Evolutionary conservation across 805 yeast species (phyloP), one percentile per base, ranked within the genome.

Genomic region (Wickerhamomyces sydowiorum): DNA sequence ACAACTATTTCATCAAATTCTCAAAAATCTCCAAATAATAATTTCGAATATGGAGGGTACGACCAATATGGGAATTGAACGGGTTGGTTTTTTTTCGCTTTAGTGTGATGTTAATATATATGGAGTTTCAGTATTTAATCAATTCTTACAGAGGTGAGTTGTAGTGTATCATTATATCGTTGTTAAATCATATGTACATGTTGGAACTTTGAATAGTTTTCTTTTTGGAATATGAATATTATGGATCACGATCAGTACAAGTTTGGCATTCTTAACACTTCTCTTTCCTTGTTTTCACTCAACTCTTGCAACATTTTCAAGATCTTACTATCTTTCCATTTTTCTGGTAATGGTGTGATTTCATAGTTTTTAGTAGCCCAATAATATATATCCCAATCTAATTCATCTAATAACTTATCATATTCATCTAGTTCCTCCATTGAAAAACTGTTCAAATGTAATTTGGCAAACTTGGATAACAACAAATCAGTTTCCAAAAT

Each of bases 331-430:
- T 82, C 58, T 58, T 80, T 72, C 96, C 96, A 93, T 57, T 76
- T 76, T 32, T 85, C 88, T 14, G 98, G 97, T 49, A 91, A 70
- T 13, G 96, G 95, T 37, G 90, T 86, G 17, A 86, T 79, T 28
- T 77, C 80, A 54, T 67, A 86, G 61, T 90, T 87, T 50, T 76
- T 78, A 2, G 97, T 88, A 21, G 95, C 96, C 99, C 99, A 91
- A 67, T 93, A 93, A 64, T 87, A 93, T 46, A 93, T 90, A 63
- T 93, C 99, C 99, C 99, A 93, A 64, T 93, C 99, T n/a, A 91
- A 78, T 64, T 91, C 95, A 62, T 93, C 95, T 58, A 93, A 72
- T 44, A 93, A 65, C 43, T 72, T 60, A 57, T 91, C 97, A 62
- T 87, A 93, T 62, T 93, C 98, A 37, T 79, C 83, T 41, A 93